Conservation (phyloP, 73 alveolate species). For the Paramecium sonneborni region DNA sequence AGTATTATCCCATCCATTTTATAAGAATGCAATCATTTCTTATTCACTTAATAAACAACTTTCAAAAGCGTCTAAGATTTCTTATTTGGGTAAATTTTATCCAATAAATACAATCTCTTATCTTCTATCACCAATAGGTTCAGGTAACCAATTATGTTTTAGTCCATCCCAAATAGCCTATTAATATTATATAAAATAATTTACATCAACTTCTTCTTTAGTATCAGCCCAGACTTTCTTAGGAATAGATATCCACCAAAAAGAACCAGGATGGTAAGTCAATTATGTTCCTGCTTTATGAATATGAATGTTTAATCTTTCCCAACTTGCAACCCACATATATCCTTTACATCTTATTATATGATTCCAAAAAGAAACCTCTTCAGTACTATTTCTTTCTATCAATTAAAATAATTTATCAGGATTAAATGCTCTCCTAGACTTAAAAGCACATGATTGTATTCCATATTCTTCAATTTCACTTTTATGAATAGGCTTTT, state of each 20-base stretch:
- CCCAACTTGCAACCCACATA: constrained; percentile 66
- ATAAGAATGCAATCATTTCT: neutral
- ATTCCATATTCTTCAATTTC: constrained; percentile 75
- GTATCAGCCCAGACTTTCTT: constrained; percentile 36
- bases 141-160: neutral
- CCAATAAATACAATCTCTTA: constrained; percentile 29
- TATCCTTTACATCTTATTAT: constrained; percentile 70
- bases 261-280: constrained; percentile 42
- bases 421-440: constrained; percentile 72
- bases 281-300: constrained; percentile 25
- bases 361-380: neutral
- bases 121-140: constrained; percentile 29
- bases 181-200: neutral
- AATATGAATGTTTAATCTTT: neutral
- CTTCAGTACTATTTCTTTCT: neutral
- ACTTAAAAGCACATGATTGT: constrained; percentile 59
- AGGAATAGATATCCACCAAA: constrained; percentile 49
- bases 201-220: constrained; percentile 13
- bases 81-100: constrained; percentile 19
- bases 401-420: constrained; percentile 40
- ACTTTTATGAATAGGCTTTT: constrained; percentile 66
- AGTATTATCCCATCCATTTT: neutral
- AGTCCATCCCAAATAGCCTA: constrained; percentile 39
- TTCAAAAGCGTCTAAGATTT: neutral
- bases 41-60: neutral